Evolutionary conservation across 352 stramenopile species (phyloP).

Genomic region (Elongisporangium prolatum): DNA sequence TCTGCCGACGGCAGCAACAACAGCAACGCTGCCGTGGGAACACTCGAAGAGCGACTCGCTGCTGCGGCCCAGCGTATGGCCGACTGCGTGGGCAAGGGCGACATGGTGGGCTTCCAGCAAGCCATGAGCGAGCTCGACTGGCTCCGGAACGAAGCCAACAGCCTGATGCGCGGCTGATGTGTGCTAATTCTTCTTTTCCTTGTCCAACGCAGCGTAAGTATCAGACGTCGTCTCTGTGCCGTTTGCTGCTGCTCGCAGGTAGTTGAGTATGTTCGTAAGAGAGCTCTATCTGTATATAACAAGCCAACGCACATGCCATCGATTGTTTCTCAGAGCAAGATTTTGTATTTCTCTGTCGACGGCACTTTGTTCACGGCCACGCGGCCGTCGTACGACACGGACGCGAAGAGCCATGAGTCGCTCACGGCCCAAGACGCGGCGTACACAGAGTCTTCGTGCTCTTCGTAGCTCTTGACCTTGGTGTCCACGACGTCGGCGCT

Average conservation of each 20-base stretch:
- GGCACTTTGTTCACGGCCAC: constrained; percentile 95
- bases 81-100: constrained; percentile 67
- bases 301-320: constrained; percentile 8
- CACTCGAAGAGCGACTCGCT: constrained; percentile 64
- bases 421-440: constrained; percentile 88
- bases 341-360: constrained; percentile 99
- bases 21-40: constrained; percentile 10
- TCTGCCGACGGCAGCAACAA: constrained; percentile 7
- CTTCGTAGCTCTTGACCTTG: constrained; percentile 88
- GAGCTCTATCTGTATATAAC: constrained; percentile 11
- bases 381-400: constrained; percentile 93
- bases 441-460: constrained; percentile 95
- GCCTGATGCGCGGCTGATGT: constrained; percentile 61
- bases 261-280: not conserved
- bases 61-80: constrained; percentile 61
- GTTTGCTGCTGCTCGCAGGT: constrained; percentile 7
- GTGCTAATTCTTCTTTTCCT: not conserved
- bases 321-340: constrained; percentile 82
- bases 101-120: constrained; percentile 79
- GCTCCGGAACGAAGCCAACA: constrained; percentile 74
- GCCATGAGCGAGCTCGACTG: constrained; percentile 79
- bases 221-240: constrained; percentile 10
- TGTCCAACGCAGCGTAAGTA: constrained; percentile 20
- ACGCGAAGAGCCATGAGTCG: constrained; percentile 96
- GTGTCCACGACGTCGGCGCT: constrained; percentile 60